Evolutionary conservation across 1,284 basidiomycete genomes (phyloP).

Genomic region (Hortiboletus rubellus): DNA sequence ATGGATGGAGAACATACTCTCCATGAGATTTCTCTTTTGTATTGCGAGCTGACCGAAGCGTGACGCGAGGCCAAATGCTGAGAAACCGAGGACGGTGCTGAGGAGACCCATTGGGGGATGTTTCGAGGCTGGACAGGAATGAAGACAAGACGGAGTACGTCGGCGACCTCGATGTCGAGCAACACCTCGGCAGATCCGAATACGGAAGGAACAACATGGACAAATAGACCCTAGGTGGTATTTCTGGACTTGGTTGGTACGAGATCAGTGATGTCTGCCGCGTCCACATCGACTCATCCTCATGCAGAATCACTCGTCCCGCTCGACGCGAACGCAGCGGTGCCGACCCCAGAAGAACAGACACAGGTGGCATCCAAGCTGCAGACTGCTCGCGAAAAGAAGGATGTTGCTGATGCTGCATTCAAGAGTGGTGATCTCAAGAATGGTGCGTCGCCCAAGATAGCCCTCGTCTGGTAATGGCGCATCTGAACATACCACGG

Average conservation of each 20-base stretch:
- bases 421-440: conserved; percentile 67
- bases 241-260: background rate
- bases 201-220: conserved; percentile 22
- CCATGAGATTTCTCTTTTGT: conserved; percentile 64
- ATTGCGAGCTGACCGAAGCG: conserved; percentile 82
- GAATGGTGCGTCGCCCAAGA: conserved; percentile 48
- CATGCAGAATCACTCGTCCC: background rate
- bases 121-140: too few species aligned
- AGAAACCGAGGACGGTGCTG: conserved; percentile 75
- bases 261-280: conserved; percentile 18
- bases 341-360: conserved; percentile 25
- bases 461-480: background rate
- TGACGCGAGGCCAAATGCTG: conserved; percentile 73
- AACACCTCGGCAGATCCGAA: conserved; percentile 1
- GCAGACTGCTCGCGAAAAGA: conserved; percentile 62
- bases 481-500: conserved; percentile 9
- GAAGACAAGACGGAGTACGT: conserved; percentile 13
- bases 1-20: conserved; percentile 52
- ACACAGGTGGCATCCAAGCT: conserved; percentile 49
- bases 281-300: conserved; percentile 1
- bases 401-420: conserved; percentile 70
- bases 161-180: conserved; percentile 3
- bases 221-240: conserved; percentile 21
- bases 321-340: conserved; percentile 26
- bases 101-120: conserved; percentile 60